Conservation (phyloP, 305 asterid genomes). For the Solanum hybrid region DNA sequence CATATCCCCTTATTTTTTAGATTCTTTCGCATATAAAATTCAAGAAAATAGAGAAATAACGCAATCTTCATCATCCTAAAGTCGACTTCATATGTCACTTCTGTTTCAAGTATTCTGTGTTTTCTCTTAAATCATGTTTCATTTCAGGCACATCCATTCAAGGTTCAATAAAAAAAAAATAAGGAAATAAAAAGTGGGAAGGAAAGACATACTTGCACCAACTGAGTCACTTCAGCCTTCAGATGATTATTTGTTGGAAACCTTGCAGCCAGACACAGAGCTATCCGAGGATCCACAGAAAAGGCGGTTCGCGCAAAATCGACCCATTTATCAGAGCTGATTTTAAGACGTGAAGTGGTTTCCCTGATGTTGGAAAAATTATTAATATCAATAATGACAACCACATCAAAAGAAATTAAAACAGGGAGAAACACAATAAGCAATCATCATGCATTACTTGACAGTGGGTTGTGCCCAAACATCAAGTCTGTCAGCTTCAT, state of each 20-base stretch:
- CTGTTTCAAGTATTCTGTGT: background rate
- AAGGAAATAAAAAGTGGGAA: background rate
- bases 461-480: slow-evolving; percentile 99
- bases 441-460: slow-evolving; percentile 40
- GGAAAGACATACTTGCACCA: slow-evolving; percentile 68
- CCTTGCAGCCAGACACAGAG: slow-evolving; percentile 77
- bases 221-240: slow-evolving; percentile 72
- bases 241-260: slow-evolving; percentile 76
- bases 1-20: background rate
- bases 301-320: slow-evolving; percentile 87
- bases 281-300: slow-evolving; percentile 87
- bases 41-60: background rate
- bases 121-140: background rate
- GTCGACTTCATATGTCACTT: slow-evolving; percentile 2
- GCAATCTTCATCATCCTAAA: background rate
- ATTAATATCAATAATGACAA: slow-evolving; percentile 7
- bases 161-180: background rate
- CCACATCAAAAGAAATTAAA: slow-evolving; percentile 3
- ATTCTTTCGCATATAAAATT: background rate
- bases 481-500: slow-evolving; percentile 96
- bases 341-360: slow-evolving; percentile 56
- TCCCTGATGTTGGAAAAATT: slow-evolving; percentile 47
- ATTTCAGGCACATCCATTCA: slow-evolving; percentile 1
- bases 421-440: background rate
- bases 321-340: slow-evolving; percentile 84